Conservation (phyloP, 1,139 yeast species). For the Candida dubliniensis region DNA sequence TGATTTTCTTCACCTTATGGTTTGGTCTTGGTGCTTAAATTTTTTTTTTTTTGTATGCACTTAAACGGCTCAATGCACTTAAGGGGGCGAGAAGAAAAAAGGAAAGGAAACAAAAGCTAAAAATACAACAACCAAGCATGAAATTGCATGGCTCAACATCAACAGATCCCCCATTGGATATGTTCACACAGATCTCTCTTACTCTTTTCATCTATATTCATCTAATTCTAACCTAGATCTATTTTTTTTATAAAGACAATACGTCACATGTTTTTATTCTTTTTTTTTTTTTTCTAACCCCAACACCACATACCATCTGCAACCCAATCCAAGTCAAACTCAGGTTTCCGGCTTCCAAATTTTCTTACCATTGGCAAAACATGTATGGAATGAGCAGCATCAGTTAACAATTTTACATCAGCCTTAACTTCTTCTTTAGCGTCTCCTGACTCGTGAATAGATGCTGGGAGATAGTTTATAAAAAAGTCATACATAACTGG, state of each 20-base stretch:
- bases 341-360: constrained; percentile 29
- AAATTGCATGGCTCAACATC: too few species aligned
- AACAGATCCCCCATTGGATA: too few species aligned
- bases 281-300: constrained; percentile 13
- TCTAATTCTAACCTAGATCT: too few species aligned
- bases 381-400: constrained; percentile 21
- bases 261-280: background rate
- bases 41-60: background rate
- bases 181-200: too few species aligned
- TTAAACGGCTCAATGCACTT: background rate
- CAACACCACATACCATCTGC: constrained; percentile 34
- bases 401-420: constrained; percentile 25
- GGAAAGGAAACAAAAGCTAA: background rate
- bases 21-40: too few species aligned
- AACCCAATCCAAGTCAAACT: constrained; percentile 42
- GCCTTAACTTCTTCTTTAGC: constrained; percentile 8
- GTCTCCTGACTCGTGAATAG: constrained; percentile 14
- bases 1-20: too few species aligned
- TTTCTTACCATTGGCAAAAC: constrained; percentile 37
- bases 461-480: constrained; percentile 32
- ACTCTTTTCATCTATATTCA: too few species aligned
- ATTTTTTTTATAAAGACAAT: background rate
- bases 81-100: background rate
- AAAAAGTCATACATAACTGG: constrained; percentile 42
- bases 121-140: too few species aligned